phyloP scores from a whole-genome alignment of 768 basidiomycete genomes.

The Tulasnella sp. region DNA sequence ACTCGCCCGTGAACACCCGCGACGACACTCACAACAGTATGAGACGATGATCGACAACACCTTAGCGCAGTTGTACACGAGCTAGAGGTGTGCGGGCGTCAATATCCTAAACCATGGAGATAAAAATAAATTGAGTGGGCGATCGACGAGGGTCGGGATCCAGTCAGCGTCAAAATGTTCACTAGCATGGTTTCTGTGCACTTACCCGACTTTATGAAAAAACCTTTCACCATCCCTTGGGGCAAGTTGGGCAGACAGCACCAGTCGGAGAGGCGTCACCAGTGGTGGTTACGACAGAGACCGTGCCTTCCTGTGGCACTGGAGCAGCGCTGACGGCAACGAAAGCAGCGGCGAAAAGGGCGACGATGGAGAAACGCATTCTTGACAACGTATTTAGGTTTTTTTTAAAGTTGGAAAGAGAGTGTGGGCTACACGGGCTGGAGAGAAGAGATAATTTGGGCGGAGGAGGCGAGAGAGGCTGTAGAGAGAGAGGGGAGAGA shows the following conservation, averaged over 20 bases:
- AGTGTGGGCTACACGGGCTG: background rate
- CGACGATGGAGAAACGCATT: constrained; percentile 21
- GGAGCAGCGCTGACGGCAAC: constrained; percentile 9
- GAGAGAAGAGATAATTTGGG: background rate
- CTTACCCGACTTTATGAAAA: background rate
- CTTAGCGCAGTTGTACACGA: background rate
- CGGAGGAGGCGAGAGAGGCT: background rate
- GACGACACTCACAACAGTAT: background rate
- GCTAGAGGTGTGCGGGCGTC: background rate
- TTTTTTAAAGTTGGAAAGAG: background rate
- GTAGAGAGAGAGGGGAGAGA: background rate
- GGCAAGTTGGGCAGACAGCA: background rate
- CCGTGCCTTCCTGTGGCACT: background rate
- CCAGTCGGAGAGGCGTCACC: background rate
- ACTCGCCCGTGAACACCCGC: background rate
- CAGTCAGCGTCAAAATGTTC: background rate
- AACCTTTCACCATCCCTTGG: background rate
- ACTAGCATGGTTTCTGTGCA: no score
- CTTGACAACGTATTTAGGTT: background rate
- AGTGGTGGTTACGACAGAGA: background rate
- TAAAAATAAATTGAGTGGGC: background rate
- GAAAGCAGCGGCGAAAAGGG: constrained; percentile 5
- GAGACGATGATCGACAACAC: background rate
- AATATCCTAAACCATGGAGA: background rate
- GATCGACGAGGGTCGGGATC: background rate